Evolutionary conservation across 768 basidiomycete species (phyloP).

Genomic region (Collybiopsis luxurians): DNA sequence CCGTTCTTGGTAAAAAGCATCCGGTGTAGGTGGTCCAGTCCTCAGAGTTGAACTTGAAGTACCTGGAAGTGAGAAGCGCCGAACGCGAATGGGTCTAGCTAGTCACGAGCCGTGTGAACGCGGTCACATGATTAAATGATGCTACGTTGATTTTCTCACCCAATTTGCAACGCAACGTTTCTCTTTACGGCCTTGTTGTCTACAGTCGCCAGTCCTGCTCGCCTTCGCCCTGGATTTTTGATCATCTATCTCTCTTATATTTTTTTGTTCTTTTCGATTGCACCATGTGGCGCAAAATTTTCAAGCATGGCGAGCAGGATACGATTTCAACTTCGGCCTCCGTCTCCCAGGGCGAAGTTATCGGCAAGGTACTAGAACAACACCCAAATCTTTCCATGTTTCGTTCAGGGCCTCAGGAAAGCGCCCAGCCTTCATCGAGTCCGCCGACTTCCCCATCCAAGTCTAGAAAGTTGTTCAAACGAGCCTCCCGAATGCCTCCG

Average conservation of each 20-base stretch:
- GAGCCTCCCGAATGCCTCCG: conserved; percentile 38
- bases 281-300: conserved; percentile 17
- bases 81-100: too few relatives aligned
- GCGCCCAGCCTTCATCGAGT: not conserved
- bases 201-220: not conserved
- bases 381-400: conserved; percentile 39
- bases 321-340: conserved; percentile 8
- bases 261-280: not conserved
- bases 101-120: not conserved
- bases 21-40: too few relatives aligned
- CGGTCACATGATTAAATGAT: not conserved
- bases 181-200: not conserved
- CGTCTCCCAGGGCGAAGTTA: conserved; percentile 36
- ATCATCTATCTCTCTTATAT: not conserved
- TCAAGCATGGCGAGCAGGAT: conserved; percentile 10
- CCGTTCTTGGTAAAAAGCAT: too few relatives aligned
- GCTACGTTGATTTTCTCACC: not conserved
- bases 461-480: conserved; percentile 43
- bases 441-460: conserved; percentile 12
- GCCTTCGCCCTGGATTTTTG: not conserved
- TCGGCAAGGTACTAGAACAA: conserved; percentile 53
- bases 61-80: too few relatives aligned
- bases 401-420: conserved; percentile 18
- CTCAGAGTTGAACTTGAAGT: too few relatives aligned
- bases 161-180: not conserved